phyloP scores from a whole-genome alignment of 495 filamentous ascomycete genomes.

The Neurospora sublineolata region DNA sequence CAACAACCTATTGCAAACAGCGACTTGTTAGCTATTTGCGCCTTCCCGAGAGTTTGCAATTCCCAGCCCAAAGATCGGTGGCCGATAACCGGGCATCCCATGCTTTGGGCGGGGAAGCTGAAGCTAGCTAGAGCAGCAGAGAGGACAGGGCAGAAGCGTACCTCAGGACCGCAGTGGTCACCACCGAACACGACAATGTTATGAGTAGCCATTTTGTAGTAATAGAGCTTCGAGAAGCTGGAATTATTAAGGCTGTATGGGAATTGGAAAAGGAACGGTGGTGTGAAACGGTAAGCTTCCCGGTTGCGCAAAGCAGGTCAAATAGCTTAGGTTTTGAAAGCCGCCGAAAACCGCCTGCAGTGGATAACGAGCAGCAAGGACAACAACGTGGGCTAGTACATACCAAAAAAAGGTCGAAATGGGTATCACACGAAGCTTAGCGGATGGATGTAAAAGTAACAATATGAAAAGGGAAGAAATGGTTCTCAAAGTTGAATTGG shows the following conservation, averaged over 20 bases:
- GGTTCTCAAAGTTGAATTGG: background rate
- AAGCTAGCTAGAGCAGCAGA: background rate
- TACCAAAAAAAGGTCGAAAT: background rate
- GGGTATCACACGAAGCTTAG: background rate
- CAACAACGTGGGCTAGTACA: background rate
- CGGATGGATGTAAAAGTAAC: background rate
- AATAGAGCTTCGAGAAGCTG: background rate
- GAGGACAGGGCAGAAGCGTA: slow-evolving; percentile 25
- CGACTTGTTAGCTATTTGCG: background rate
- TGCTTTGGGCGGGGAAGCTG: background rate
- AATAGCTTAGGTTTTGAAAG: background rate
- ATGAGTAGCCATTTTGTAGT: slow-evolving; percentile 33
- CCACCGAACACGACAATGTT: slow-evolving; percentile 66
- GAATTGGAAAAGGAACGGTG: background rate
- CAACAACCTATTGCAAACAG: slow-evolving; percentile 29
- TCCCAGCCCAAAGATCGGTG: background rate
- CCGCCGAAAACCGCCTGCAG: background rate
- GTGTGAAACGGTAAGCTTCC: background rate
- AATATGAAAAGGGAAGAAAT: background rate
- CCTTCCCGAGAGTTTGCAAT: background rate
- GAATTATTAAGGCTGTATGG: background rate
- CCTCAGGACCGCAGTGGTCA: slow-evolving; percentile 94
- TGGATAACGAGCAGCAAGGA: background rate
- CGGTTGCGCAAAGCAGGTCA: background rate
- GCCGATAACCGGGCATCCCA: background rate